These are phyloP conservation scores for Botryotinia calthae DNA, from an alignment of 2,329 filamentous ascomycete species.

Conservation along the genomic window DNA sequence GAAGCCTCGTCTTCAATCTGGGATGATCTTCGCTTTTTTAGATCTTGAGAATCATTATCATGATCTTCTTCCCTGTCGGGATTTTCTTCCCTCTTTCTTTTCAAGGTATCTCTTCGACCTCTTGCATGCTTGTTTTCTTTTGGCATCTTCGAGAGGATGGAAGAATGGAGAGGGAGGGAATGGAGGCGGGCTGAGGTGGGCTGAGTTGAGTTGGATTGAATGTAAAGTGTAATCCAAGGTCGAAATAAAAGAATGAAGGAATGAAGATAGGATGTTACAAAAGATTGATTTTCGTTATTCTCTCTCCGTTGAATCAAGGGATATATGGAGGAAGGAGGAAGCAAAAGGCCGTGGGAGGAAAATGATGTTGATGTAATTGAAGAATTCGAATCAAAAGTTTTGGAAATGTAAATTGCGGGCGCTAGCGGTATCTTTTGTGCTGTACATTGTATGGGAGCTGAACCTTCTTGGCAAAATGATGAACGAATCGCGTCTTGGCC, in stretches of 20 bases:
- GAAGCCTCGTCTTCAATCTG: slow-evolving; percentile 12
- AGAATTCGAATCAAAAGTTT: slow-evolving; percentile 9
- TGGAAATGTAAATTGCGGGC: slow-evolving; percentile 7
- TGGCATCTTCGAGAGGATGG: slow-evolving; percentile 48
- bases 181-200: too few species aligned
- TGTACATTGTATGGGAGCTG: not conserved
- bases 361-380: slow-evolving; percentile 9
- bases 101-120: slow-evolving; percentile 52
- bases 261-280: too few species aligned
- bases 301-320: not conserved
- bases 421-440: not conserved
- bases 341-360: not conserved
- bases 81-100: slow-evolving; percentile 45
- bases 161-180: not conserved
- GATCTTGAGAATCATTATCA: slow-evolving; percentile 39
- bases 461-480: not conserved
- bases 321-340: not conserved
- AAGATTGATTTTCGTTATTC: too few species aligned
- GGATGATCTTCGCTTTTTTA: slow-evolving; percentile 39
- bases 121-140: slow-evolving; percentile 58
- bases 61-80: slow-evolving; percentile 41
- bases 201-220: too few species aligned
- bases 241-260: not conserved
- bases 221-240: not conserved
- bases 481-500: too few species aligned